Evolutionary conservation across 352 stramenopile species (phyloP).

Genomic region (Aphanomyces cochlioides): DNA sequence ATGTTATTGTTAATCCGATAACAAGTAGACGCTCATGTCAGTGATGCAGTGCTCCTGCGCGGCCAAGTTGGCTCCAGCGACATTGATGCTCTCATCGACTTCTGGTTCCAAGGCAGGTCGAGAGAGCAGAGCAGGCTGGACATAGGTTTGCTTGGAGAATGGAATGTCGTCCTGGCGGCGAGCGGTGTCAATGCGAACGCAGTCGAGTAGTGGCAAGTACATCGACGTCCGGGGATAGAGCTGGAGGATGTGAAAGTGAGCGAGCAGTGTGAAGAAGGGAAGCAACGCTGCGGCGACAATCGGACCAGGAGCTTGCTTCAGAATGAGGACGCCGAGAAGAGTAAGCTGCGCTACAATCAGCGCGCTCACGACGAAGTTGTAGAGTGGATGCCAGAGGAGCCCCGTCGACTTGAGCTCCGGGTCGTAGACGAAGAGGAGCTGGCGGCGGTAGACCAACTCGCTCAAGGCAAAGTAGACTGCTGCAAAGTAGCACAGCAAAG

Average conservation of each 20-base stretch:
- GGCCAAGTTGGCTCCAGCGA: too few relatives aligned
- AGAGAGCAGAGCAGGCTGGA: constrained; percentile 21
- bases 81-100: not conserved
- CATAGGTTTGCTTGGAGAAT: constrained; percentile 3
- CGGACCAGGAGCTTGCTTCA: constrained; percentile 62
- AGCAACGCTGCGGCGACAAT: constrained; percentile 60
- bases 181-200: constrained; percentile 60
- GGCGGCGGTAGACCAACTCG: constrained; percentile 64
- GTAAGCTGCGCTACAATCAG: constrained; percentile 72
- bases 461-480: constrained; percentile 65
- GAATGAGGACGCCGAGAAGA: constrained; percentile 69
- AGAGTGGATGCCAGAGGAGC: constrained; percentile 71
- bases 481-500: constrained; percentile 72
- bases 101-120: not conserved
- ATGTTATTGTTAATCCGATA: too few relatives aligned
- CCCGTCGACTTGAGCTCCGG: constrained; percentile 52
- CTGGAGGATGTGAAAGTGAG: constrained; percentile 64
- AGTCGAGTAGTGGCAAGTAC: constrained; percentile 73
- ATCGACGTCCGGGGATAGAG: constrained; percentile 62
- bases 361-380: constrained; percentile 68
- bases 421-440: constrained; percentile 70
- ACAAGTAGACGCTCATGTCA: too few relatives aligned
- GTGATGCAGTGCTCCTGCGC: too few relatives aligned
- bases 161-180: constrained; percentile 28
- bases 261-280: constrained; percentile 63